Conservation (phyloP, 257 asterid genomes). For the Schizonepeta tenuifolia region DNA sequence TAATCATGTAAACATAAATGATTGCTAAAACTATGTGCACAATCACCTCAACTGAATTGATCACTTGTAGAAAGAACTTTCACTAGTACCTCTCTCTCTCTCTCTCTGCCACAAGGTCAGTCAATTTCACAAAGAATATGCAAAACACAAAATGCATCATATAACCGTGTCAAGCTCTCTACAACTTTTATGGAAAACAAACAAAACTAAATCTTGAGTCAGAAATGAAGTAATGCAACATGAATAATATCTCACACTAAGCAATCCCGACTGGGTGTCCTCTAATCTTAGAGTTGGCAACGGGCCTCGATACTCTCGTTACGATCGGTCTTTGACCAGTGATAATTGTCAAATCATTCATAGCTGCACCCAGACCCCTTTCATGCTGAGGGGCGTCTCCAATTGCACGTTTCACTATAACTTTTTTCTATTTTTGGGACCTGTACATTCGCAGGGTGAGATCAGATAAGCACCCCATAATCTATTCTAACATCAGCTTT, state of each 20-base stretch:
- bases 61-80: background rate
- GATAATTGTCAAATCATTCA: slow-evolving; percentile 85
- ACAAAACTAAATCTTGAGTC: slow-evolving; percentile 19
- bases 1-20: background rate
- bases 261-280: slow-evolving; percentile 87
- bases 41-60: background rate
- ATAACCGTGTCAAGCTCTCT: background rate
- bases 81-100: background rate
- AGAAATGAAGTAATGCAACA: background rate
- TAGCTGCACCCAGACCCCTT: slow-evolving; percentile 89
- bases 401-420: slow-evolving; percentile 94
- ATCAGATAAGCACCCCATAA: slow-evolving; percentile 20
- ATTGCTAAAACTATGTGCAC: background rate
- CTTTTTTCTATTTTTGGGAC: slow-evolving; percentile 87
- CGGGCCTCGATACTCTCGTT: slow-evolving; percentile 90
- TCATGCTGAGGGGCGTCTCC: slow-evolving; percentile 98
- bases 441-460: slow-evolving; percentile 40
- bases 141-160: background rate
- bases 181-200: background rate
- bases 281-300: slow-evolving; percentile 87
- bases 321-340: slow-evolving; percentile 92
- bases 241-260: slow-evolving; percentile 51
- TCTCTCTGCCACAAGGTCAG: background rate
- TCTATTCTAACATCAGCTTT: slow-evolving; percentile 12
- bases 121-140: background rate